phyloP scores from a whole-genome alignment of 495 filamentous ascomycete species.

The Aspergillus saccharolyticus region DNA sequence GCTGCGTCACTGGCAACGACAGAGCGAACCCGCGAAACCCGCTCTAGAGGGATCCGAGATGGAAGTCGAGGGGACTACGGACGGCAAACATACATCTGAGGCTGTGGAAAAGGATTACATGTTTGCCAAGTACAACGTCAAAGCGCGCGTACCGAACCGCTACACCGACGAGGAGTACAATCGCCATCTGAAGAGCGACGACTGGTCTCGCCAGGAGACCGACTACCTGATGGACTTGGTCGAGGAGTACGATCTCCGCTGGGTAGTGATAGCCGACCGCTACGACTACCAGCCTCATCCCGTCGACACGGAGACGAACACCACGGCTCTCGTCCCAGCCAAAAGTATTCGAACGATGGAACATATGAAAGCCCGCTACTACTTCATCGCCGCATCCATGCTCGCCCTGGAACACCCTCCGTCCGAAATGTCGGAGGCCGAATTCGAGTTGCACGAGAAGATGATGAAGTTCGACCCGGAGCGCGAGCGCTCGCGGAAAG shows the following conservation, averaged over 20 bases:
- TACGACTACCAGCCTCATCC: conserved; percentile 67
- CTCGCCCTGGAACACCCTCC: conserved; percentile 78
- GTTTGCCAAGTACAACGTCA: conserved; percentile 78
- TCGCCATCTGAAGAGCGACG: conserved; percentile 59
- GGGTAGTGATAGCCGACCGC: conserved; percentile 87
- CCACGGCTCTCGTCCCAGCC: conserved; percentile 36
- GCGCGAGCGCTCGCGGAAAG: conserved; percentile 72
- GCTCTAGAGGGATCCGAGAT: conserved; percentile 39
- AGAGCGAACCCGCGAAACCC: conserved; percentile 35
- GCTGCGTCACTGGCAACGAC: conserved; percentile 62
- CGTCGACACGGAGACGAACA: conserved; percentile 33
- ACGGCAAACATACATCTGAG: conserved; percentile 34
- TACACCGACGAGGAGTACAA: conserved; percentile 88
- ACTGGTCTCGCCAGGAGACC: conserved; percentile 90
- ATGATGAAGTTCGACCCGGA: conserved; percentile 79
- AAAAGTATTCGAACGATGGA: conserved; percentile 64
- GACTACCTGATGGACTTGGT: conserved; percentile 77
- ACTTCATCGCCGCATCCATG: conserved; percentile 75
- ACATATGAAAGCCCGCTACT: conserved; percentile 88
- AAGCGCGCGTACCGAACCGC: conserved; percentile 59
- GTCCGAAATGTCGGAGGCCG: conserved; percentile 75
- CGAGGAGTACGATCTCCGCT: conserved; percentile 75
- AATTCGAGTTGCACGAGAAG: conserved; percentile 74
- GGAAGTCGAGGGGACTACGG: conserved; percentile 36
- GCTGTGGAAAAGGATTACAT: conserved; percentile 38